Base-by-base conservation (phyloP, 2,329 filamentous ascomycete species). In the Fusarium sacchari region DNA sequence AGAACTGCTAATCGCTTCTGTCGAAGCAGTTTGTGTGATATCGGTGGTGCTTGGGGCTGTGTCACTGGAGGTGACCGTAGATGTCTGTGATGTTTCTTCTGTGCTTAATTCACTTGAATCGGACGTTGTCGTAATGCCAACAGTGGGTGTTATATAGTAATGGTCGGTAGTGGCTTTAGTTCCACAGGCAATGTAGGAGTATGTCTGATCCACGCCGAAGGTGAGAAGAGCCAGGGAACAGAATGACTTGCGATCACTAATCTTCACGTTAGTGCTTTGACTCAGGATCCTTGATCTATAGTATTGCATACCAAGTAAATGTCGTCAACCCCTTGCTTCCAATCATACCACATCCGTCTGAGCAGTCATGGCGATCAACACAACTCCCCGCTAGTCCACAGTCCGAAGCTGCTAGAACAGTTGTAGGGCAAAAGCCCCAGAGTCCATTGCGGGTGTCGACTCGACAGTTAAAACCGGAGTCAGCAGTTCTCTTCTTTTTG, bases 391-490 rank as follows among this genome's bases (percentile, higher is more conserved):
- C 82, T 18, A 85, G 59, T 2, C 82, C 81, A 40, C 83, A 85
- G 61, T 84, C 82, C 2, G 74, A 78, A 6, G 82, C 83, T 2
- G 73, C 53, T 6, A 80, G 67, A 7, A 84, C 80, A 0, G 78
- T 81, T 1, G 79, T 81, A 2, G 82, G 80, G 53, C 82, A 85
- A 74, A 84, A 82, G 0, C 83, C 83, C 82, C 82, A 84, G 8
- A 84, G 72, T 0, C 77, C 80, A 24, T 81, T 76, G 9, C 63
- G 42, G 2, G 78, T 77, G 49, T 84, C 81, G 6, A 84, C 75
- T 12, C 80, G 81, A 60, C 81, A 84, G 71, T 82, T 78, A 44
- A 74, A 84, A 0, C 81, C 83, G 0, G 69, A 40, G 10, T 80
- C 72, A 1, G 83, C 82, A 0, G 81, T 81, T 20, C 82, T 76